Percentiles rank a stretch among this genome's conserved stretches.
phyloP scores from a whole-genome alignment of 768 basidiomycete species.

The Termitomyces titanicus region DNA sequence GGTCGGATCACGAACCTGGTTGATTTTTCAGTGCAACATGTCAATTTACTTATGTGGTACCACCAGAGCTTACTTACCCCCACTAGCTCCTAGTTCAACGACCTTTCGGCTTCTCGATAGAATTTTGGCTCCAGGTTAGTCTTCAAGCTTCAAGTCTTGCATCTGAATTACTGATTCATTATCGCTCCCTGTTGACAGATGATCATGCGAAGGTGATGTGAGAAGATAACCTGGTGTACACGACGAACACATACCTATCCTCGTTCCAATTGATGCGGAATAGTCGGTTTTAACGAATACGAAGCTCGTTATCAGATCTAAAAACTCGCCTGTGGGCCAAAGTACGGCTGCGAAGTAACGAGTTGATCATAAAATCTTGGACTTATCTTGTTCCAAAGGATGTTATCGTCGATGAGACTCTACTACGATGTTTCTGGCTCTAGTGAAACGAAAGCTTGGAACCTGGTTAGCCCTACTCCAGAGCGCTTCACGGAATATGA shows the following conservation, averaged over 20 bases:
- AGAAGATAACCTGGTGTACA: background rate
- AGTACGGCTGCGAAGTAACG: no score
- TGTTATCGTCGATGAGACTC: no score
- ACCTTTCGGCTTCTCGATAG: slow-evolving; percentile 39
- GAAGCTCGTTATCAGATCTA: background rate
- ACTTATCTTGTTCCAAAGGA: background rate
- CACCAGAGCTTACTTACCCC: no score
- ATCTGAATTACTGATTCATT: background rate
- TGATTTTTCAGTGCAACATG: no score
- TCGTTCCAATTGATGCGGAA: background rate
- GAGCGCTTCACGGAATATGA: no score
- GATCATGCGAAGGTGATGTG: no score
- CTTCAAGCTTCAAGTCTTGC: background rate
- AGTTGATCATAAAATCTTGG: background rate
- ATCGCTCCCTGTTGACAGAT: no score
- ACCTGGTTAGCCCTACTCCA: background rate
- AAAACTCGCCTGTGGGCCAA: background rate
- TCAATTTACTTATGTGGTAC: no score
- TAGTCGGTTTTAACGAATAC: background rate
- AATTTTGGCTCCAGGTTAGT: no score
- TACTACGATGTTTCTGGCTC: background rate
- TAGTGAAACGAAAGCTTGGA: background rate
- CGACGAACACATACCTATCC: background rate
- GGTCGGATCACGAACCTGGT: no score
- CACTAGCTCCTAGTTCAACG: no score